Percentiles rank a stretch among this genome's conserved stretches.
Evolutionary conservation across 306 rosid genomes (phyloP).

Genomic region (Notholithocarpus densiflorus): DNA sequence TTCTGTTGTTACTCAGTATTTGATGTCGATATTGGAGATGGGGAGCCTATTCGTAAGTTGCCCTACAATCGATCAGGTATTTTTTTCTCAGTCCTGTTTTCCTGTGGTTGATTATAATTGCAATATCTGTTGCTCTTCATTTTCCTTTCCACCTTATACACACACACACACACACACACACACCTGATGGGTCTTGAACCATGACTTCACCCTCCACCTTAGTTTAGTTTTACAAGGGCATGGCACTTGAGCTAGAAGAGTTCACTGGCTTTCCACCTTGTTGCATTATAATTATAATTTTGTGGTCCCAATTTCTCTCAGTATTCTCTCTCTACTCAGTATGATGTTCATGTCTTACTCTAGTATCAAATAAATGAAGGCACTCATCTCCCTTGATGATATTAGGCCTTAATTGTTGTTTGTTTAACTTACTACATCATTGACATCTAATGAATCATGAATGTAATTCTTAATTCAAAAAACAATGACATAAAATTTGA

Average conservation of each 20-base stretch:
- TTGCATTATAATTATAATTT: constrained; percentile 7
- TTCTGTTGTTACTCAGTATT: constrained; percentile 55
- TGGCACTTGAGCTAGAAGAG: not conserved
- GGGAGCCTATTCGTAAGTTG: constrained; percentile 85
- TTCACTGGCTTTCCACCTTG: constrained; percentile 16
- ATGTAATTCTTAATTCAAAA: constrained; percentile 14
- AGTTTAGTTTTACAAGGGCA: too few species aligned
- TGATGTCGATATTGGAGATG: constrained; percentile 97
- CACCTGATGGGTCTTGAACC: too few species aligned
- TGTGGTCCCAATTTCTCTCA: constrained; percentile 2
- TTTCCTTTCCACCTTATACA: not conserved
- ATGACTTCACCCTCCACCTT: too few species aligned
- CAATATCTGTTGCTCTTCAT: not conserved
- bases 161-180: too few species aligned
- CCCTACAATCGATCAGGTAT: constrained; percentile 89
- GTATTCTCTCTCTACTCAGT: constrained; percentile 3
- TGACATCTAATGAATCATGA: constrained; percentile 4
- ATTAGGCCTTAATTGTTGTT: constrained; percentile 6
- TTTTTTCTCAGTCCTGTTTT: constrained; percentile 9
- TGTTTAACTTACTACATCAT: not conserved
- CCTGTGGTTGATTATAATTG: not conserved
- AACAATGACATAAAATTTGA: constrained; percentile 10
- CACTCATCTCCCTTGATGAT: not conserved
- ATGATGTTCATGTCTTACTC: constrained; percentile 13
- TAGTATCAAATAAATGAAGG: constrained; percentile 15